phyloP scores from a whole-genome alignment of 768 basidiomycete species.

The Paxillus rubicundulus region DNA sequence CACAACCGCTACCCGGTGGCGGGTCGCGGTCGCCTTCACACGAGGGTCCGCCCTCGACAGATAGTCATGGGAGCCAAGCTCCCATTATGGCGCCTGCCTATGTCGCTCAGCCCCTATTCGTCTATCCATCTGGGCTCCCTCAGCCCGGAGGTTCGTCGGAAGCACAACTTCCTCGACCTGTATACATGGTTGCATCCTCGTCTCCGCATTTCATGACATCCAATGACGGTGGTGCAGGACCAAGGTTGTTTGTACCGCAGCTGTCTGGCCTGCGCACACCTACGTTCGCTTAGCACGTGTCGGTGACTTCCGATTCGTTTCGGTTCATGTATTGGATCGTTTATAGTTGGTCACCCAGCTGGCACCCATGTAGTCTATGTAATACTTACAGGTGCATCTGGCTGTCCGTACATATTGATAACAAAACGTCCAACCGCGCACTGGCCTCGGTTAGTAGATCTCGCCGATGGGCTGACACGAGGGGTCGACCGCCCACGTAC shows the following conservation, averaged over 20 bases:
- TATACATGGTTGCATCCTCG: conserved; percentile 30
- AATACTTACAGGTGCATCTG: too few species aligned
- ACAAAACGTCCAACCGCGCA: too few species aligned
- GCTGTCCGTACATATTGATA: too few species aligned
- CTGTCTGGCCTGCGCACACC: conserved; percentile 27
- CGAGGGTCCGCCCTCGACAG: conserved; percentile 29
- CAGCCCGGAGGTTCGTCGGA: conserved; percentile 27
- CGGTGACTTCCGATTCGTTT: too few species aligned
- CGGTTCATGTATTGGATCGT: too few species aligned
- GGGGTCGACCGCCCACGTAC: too few species aligned
- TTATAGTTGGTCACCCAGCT: too few species aligned
- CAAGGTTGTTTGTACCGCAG: conserved; percentile 25
- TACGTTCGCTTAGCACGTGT: conserved; percentile 18
- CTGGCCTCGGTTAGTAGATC: too few species aligned
- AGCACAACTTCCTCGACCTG: conserved; percentile 23
- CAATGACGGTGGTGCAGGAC: conserved; percentile 9
- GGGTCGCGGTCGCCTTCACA: conserved; percentile 29
- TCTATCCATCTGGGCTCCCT: conserved; percentile 30
- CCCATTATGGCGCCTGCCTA: conserved; percentile 26
- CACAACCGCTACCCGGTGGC: conserved; percentile 16
- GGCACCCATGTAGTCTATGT: too few species aligned
- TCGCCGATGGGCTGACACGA: too few species aligned
- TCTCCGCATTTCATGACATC: conserved; percentile 23
- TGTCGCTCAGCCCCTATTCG: conserved; percentile 30
- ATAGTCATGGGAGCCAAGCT: conserved; percentile 32